A percentile compares a stretch with the other conserved stretches of the same genome.
Conservation (phyloP, 2,329 filamentous ascomycete genomes). For the Pestalotiopsis sp. region DNA sequence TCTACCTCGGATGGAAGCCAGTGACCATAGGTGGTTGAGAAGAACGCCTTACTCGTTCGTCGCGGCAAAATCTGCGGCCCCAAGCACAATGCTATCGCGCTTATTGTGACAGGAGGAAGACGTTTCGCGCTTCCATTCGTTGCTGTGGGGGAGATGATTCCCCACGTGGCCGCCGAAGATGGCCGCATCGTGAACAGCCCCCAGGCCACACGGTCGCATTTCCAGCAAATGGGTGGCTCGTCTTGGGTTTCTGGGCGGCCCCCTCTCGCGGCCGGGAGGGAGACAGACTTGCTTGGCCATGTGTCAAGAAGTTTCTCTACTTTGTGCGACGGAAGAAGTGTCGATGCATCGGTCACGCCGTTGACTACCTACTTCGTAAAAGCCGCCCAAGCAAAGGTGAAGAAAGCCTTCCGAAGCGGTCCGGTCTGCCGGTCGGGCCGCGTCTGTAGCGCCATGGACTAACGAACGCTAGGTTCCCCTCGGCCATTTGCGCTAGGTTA, state of each 20-base stretch:
- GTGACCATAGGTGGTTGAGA: not conserved
- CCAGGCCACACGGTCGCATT: not conserved
- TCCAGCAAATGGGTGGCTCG: not conserved
- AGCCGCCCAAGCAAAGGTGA: not conserved
- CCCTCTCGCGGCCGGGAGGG: constrained; percentile 2
- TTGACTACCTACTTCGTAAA: not conserved
- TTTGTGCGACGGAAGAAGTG: not conserved
- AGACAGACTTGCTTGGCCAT: not conserved
- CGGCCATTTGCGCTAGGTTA: not conserved
- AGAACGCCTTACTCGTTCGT: not conserved
- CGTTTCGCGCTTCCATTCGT: constrained; percentile 11
- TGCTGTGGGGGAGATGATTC: not conserved
- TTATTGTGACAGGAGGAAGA: not conserved
- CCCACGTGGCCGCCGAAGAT: constrained; percentile 1
- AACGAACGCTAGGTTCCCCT: not conserved
- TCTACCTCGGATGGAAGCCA: not conserved
- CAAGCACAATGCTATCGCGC: not conserved
- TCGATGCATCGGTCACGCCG: not conserved
- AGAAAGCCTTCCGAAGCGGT: constrained; percentile 7
- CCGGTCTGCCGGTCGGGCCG: constrained; percentile 12
- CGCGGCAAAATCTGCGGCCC: constrained; percentile 1
- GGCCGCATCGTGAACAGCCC: constrained; percentile 1
- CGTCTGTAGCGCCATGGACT: not conserved
- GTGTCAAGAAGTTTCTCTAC: not conserved
- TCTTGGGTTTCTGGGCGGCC: constrained; percentile 1